Evolutionary conservation across 2,329 filamentous ascomycete genomes (phyloP), one percentile per base, ranked within the genome.

Genomic region (Torrubiellomyces zombiae): DNA sequence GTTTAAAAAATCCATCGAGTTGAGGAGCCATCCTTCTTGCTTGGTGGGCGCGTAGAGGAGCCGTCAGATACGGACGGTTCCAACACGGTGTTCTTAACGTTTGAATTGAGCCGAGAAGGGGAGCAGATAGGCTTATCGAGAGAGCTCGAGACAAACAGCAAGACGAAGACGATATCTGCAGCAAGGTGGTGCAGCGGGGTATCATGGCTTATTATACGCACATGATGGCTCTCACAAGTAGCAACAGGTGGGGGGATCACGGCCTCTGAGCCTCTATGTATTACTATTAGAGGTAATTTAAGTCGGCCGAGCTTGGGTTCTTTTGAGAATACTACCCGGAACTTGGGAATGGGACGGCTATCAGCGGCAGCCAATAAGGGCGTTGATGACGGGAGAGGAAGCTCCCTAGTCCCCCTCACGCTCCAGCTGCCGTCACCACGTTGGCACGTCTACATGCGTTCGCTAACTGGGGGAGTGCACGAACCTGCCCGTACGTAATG

Each of bases 1-100:
- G 74, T 56, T 81, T 74, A 65, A 94, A 95, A 63, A 78, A 95
- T 35, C 75, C 66, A 52, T 94, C 81, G 39, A 98, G 72, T 52
- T 91, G 71, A 32, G 83, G 81, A 29, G 82, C 81, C 80, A 94
- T 93, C 51, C 71, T 78, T 56, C 57, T 65, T 42, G 66, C 60
- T 62, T 75, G 70, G 40, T 73, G 67, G 23, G 49, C 39, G 43
- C 60, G 57, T 38, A 66, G 47, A 35, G 62, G 51, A 38, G 60
- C 51, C 42, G 61, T 63, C 18, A 70, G 56, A 36, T 71, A 70
- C 10, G 53, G 38, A 37, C 54, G 52, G 32, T 34, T 31, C 30
- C 21, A 25, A 32, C 18, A 9, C 16, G 17, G 18, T n/a, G 25
- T 31, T 20, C 25, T 14, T 25, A 16, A 24, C 11, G 28, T 26